These are phyloP conservation scores for Kurtzmaniella quercitrusa DNA, from an alignment of 1,139 yeast genomes.

Conservation along the genomic window DNA sequence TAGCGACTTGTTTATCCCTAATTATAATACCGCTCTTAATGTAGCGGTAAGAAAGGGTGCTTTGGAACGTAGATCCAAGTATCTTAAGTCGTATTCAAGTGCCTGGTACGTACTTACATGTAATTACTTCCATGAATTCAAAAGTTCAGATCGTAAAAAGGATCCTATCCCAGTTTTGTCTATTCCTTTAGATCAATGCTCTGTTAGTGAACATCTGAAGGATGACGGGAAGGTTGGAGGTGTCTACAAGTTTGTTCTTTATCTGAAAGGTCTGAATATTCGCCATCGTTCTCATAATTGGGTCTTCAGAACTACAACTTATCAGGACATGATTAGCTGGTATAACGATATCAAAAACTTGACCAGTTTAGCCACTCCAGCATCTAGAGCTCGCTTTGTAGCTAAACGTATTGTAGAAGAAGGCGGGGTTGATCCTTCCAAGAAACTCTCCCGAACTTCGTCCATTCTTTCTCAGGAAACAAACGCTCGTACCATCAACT, in stretches of 20 bases:
- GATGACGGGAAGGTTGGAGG: conserved; percentile 58
- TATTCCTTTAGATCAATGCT: conserved; percentile 74
- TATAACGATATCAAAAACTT: conserved; percentile 67
- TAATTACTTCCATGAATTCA: conserved; percentile 84
- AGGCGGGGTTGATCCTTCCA: conserved; percentile 4
- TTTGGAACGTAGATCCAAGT: conserved; percentile 87
- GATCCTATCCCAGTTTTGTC: conserved; percentile 90
- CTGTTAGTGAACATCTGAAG: conserved; percentile 76
- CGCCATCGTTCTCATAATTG: conserved; percentile 81
- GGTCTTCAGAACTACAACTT: conserved; percentile 85
- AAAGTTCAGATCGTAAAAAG: conserved; percentile 73
- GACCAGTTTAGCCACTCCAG: conserved; percentile 55
- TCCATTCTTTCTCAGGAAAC: conserved; percentile 22
- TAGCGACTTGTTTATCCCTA: conserved; percentile 59
- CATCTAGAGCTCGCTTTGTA: conserved; percentile 37
- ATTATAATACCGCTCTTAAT: conserved; percentile 68
- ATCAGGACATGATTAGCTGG: conserved; percentile 80
- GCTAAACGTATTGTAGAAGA: conserved; percentile 11
- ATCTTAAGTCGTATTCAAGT: conserved; percentile 78
- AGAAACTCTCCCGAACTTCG: conserved; percentile 25
- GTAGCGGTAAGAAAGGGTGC: conserved; percentile 72
- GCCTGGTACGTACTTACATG: conserved; percentile 94
- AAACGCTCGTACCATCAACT: conserved; percentile 17
- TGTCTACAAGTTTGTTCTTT: conserved; percentile 73
- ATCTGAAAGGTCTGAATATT: conserved; percentile 60